Base-by-base conservation (phyloP, 2,329 filamentous ascomycete species). In the Penicillium sp. region DNA sequence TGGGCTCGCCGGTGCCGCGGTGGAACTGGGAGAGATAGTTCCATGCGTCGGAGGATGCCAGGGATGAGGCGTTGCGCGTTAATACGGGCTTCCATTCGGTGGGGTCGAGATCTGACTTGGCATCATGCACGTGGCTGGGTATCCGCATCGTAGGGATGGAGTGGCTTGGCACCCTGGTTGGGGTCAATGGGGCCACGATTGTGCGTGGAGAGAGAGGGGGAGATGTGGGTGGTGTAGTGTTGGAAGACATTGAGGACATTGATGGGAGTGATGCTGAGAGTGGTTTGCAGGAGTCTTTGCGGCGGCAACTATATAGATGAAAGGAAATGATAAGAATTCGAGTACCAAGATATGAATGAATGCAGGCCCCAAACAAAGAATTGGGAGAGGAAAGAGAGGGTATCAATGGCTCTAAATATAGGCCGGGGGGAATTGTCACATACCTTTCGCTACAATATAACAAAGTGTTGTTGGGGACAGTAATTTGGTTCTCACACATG, bases 361-460 rank as follows among this genome's bases (percentile, higher is more conserved):
- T 36, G 51, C n/a, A 57, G 31, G 52, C 36, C 23, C 42, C 42
- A 47, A 36, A 49, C 35, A 56, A 55, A 42, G 27, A 51, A 45
- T 39, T 19, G 47, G 12, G 12, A 33, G 31, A 9, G 10, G 29
- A n/a, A 15, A 25, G 33, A 33, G 21, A 38, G 25, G 25, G n/a
- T 10, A 50, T 25, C 29, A 29, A 45, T 33, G 42, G 33, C 19
- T 21, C 25, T 53, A 47, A 17, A 53, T 57, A 53, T 42, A 53
- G 49, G 17, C 13, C 21, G 9, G 29, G 13, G 2, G 4, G 6
- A 5, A 33, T 35, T 27, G n/a, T 10, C 48, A 70, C 78, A 69
- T 79, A 87, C 84, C 81, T 81, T 77, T 87, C 83, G 51, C 84
- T 87, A 75, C 85, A 88, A 70, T 88, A 88, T 44, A 88, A 77